These are phyloP conservation scores for Otatea glauca DNA, from an alignment of 176 grass and related monocot genomes.

Conservation along the genomic window DNA sequence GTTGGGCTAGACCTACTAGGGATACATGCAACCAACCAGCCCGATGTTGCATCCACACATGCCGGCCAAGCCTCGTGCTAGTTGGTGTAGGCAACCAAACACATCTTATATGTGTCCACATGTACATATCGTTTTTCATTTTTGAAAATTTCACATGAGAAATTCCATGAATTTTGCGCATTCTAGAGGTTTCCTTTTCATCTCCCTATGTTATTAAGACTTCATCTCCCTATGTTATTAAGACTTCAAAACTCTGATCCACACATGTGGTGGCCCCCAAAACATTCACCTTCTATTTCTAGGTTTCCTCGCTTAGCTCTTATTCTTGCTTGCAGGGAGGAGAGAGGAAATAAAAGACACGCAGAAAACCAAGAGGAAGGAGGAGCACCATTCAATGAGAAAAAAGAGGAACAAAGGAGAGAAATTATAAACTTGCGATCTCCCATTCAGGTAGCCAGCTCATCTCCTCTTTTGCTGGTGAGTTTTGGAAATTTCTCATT, in stretches of 20 bases:
- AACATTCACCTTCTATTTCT: background rate
- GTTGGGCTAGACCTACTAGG: too few species aligned
- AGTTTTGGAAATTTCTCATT: background rate
- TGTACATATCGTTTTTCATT: too few species aligned
- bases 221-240: background rate
- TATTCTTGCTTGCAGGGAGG: background rate
- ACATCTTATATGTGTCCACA: too few species aligned
- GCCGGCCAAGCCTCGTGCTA: too few species aligned
- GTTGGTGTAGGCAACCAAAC: too few species aligned
- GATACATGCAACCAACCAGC: too few species aligned
- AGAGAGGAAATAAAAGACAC: background rate
- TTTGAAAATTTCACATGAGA: too few species aligned
- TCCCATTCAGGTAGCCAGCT: constrained; percentile 2
- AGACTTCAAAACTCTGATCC: background rate
- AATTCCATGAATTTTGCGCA: too few species aligned
- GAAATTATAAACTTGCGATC: background rate
- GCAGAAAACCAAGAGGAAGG: background rate
- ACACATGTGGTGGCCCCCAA: constrained; percentile 4
- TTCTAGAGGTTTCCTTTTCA: too few species aligned
- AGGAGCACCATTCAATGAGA: background rate
- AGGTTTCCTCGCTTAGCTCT: background rate
- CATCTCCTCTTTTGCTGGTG: background rate
- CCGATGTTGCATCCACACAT: too few species aligned
- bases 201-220: background rate
- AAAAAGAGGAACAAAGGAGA: constrained; percentile 16